Conservation (phyloP, 2,329 filamentous ascomycete species). For the Arthrobotrys pseudoclavata region DNA sequence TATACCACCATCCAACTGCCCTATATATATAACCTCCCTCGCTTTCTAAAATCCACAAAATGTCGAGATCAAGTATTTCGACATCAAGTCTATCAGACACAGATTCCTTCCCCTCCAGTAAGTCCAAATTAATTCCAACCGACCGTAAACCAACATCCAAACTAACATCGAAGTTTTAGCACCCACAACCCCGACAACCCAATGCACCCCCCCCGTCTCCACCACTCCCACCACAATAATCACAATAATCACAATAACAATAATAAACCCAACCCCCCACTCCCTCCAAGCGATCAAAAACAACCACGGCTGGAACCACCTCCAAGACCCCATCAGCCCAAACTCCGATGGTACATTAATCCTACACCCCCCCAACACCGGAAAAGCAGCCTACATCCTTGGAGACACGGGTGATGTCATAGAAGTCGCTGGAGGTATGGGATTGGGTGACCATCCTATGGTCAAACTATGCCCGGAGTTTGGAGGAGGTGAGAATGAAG, state of each 20-base stretch:
- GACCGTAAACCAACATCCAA: not conserved
- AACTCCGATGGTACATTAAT: slow-evolving; percentile 36
- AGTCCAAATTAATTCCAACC: not conserved
- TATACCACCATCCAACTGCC: too few relatives aligned
- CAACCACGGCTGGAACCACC: slow-evolving; percentile 41
- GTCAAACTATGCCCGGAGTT: slow-evolving; percentile 37
- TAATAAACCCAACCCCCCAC: slow-evolving; percentile 48
- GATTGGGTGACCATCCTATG: slow-evolving; percentile 18
- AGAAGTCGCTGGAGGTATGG: slow-evolving; percentile 37
- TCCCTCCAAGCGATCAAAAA: slow-evolving; percentile 51
- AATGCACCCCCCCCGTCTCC: not conserved
- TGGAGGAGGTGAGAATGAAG: slow-evolving; percentile 30
- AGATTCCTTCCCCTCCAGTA: slow-evolving; percentile 19
- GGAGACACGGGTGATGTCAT: slow-evolving; percentile 42
- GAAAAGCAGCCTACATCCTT: slow-evolving; percentile 41
- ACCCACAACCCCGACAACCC: slow-evolving; percentile 8
- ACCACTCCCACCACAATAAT: too few relatives aligned
- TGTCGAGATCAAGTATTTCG: slow-evolving; percentile 14
- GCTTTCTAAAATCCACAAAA: not conserved
- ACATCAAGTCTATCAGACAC: slow-evolving; percentile 6
- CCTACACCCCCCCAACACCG: slow-evolving; percentile 29
- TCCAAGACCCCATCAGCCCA: slow-evolving; percentile 47
- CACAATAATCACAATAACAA: slow-evolving; percentile 43
- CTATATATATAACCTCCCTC: too few relatives aligned
- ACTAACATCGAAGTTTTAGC: not conserved